Evolutionary conservation across 2,329 filamentous ascomycete species (phyloP).

Genomic region (Colletotrichum karsti): DNA sequence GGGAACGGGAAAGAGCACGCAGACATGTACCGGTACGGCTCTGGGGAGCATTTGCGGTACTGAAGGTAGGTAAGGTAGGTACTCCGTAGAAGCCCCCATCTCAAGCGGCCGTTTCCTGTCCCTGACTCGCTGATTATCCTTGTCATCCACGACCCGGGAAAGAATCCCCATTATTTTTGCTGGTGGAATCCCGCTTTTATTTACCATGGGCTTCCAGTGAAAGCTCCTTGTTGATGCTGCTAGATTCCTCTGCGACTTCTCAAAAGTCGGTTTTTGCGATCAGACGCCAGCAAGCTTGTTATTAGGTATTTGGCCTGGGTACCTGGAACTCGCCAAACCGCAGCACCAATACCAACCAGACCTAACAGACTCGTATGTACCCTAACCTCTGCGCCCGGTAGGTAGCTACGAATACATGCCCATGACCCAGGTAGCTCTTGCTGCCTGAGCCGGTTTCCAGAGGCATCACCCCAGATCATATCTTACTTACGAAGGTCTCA

Average conservation of each 20-base stretch:
- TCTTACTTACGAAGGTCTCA: not conserved
- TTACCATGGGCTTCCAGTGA: constrained; percentile 23
- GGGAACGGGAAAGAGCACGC: not conserved
- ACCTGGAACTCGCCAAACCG: constrained; percentile 4
- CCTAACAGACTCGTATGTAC: not conserved
- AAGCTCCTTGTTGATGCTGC: constrained; percentile 12
- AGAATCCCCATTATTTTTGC: constrained; percentile 9
- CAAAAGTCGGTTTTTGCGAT: constrained; percentile 26
- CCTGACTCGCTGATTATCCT: constrained; percentile 28
- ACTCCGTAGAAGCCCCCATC: constrained; percentile 20
- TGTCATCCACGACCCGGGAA: constrained; percentile 9
- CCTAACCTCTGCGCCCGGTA: not conserved
- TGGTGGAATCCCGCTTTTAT: constrained; percentile 28
- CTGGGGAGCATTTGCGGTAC: not conserved
- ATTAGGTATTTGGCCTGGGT: constrained; percentile 7
- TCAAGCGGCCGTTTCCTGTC: constrained; percentile 27
- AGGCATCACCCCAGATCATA: constrained; percentile 28
- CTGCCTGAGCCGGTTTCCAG: not conserved
- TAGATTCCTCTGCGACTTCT: constrained; percentile 19
- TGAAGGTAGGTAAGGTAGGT: no score
- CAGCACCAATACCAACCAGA: not conserved
- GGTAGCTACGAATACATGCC: not conserved
- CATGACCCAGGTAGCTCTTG: not conserved
- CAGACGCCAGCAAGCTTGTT: constrained; percentile 25
- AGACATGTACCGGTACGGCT: constrained; percentile 24